These are phyloP conservation scores for Peronospora belbahrii DNA, from an alignment of 352 stramenopile genomes.

Conservation along the genomic window DNA sequence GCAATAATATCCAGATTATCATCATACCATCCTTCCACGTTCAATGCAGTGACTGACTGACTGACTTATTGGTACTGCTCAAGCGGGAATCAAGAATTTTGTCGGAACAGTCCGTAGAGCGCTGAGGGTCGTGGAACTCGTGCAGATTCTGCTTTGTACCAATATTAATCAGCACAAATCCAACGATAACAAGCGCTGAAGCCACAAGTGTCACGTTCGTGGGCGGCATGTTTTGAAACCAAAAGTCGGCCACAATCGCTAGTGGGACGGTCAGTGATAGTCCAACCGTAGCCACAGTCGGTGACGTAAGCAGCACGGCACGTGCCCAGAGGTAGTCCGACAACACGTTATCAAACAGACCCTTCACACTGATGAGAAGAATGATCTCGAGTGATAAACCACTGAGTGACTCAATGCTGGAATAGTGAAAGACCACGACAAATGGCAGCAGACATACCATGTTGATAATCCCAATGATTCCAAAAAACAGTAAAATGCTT, in stretches of 20 bases:
- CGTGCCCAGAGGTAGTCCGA: constrained; percentile 93
- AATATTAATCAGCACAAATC: constrained; percentile 68
- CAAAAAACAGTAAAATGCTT: constrained; percentile 91
- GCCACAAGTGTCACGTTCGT: constrained; percentile 49
- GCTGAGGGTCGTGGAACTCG: constrained; percentile 42
- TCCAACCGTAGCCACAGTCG: constrained; percentile 93
- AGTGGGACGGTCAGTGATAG: constrained; percentile 94
- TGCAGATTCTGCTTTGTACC: constrained; percentile 57
- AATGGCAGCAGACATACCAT: constrained; percentile 70
- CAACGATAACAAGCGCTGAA: constrained; percentile 53
- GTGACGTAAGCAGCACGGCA: constrained; percentile 91
- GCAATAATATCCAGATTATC: too few relatives aligned
- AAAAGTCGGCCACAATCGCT: constrained; percentile 87
- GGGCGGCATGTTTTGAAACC: constrained; percentile 47
- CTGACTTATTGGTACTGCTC: constrained; percentile 15
- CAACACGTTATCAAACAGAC: constrained; percentile 92
- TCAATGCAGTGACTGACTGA: not conserved
- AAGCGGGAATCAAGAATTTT: constrained; percentile 2
- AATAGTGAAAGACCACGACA: constrained; percentile 52
- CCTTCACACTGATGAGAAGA: constrained; percentile 81
- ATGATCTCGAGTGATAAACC: constrained; percentile 64
- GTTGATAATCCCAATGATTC: constrained; percentile 90
- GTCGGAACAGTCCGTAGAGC: constrained; percentile 25
- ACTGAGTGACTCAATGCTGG: constrained; percentile 50
- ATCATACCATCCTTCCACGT: constrained; percentile 8